phyloP scores from a whole-genome alignment of 78 protist species.

The Cavenderia fasciculata region DNA sequence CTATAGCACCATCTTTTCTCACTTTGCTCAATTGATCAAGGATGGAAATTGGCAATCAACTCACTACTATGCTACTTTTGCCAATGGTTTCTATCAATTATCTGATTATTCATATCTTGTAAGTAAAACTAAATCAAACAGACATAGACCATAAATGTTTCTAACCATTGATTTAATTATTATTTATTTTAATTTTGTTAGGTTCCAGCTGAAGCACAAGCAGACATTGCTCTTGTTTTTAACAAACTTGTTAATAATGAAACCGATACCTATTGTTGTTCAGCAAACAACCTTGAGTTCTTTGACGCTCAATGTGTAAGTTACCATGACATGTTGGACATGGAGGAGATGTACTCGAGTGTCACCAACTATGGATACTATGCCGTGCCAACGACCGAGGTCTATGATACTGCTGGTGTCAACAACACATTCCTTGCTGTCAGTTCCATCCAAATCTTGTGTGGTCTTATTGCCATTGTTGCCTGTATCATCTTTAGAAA shows the following conservation, averaged over 20 bases:
- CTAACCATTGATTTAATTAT: no score
- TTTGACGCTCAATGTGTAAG: not conserved
- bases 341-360: not conserved
- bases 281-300: not conserved
- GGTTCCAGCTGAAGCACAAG: not conserved
- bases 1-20: conserved; percentile 1
- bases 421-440: conserved; percentile 31
- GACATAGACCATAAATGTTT: no score
- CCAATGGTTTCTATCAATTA: conserved; percentile 13
- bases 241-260: no score
- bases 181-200: not conserved
- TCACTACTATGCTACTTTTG: conserved; percentile 16
- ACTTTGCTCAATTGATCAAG: not conserved
- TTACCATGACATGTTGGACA: not conserved
- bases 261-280: not conserved
- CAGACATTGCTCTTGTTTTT: no score
- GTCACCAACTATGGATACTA: conserved; percentile 17
- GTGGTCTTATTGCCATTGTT: not conserved
- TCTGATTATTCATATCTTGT: conserved; percentile 31
- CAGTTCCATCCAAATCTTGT: conserved; percentile 10
- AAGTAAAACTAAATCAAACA: not conserved
- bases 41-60: not conserved
- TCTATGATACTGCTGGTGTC: conserved; percentile 7
- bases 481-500: conserved; percentile 4
- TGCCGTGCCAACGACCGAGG: conserved; percentile 52